Evolutionary conservation across 352 stramenopile species (phyloP), one percentile per base, ranked within the genome.

Genomic region (Pythium aphanidermatum): DNA sequence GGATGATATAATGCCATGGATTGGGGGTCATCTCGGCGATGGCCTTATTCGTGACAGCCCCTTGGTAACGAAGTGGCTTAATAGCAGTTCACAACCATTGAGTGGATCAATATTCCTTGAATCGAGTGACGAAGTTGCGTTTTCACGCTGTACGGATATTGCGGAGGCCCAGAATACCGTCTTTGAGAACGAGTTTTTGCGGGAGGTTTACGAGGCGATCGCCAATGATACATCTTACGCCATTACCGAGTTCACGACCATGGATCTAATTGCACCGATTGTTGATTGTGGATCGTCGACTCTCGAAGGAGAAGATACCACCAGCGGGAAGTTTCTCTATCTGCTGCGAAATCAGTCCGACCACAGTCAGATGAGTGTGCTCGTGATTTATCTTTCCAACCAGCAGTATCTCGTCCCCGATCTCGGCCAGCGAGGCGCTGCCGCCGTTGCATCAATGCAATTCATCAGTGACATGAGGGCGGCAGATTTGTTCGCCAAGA

Each of bases 381-480:
- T 60, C 10, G 41, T 54, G 14, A 31, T 45, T 2, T 50, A 43
- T 9, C 16, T 54, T 6, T 53, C 51, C 20, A 54, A 54, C 16
- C 51, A 60, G 19, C 35, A 60, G 27, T 54, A 40, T 27, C 42
- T 30, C 5, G 34, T 46, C 10, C 28, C 19, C 2, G 19, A n/a
- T 7, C 26, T 38, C 7, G 44, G 14, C 14, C 28, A 60, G 25
- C 43, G n/a, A 16, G 51, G 51, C 6, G 30, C 51, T 5, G 44
- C 37, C 11, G 31, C 29, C 4, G 32, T 60, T n/a, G 52, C 26
- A 2, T 37, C 38, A 10, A 20, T 60, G 17, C 43, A 53, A 14
- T n/a, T 54, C 11, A 17, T 53, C 17, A 11, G 28, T 26, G 51
- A 60, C 30, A 59, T 60, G 51, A 28, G 36, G 4, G 31, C 12